A percentile compares a stretch with the other conserved stretches of the same genome.
Conservation (phyloP, 2,329 filamentous ascomycete genomes). For the Graphilbum sp. region DNA sequence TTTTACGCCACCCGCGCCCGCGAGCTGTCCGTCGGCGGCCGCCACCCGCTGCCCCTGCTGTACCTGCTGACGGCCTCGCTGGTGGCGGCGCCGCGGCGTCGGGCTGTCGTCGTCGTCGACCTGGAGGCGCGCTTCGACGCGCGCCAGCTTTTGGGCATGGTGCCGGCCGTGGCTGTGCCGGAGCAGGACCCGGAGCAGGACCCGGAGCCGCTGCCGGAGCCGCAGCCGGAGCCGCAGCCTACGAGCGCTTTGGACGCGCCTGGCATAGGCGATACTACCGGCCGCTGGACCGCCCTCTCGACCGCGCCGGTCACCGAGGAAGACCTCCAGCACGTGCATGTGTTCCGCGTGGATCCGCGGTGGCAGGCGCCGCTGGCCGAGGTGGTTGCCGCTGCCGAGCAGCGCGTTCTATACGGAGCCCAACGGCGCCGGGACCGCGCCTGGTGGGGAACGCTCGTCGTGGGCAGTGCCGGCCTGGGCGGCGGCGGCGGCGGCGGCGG, state of each 20-base stretch:
- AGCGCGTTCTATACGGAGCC: constrained; percentile 33
- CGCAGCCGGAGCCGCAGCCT: not conserved
- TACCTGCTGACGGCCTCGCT: constrained; percentile 38
- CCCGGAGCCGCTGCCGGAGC: not conserved
- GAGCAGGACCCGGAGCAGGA: too few species aligned
- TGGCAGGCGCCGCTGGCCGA: constrained; percentile 10
- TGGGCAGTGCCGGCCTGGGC: constrained; percentile 21
- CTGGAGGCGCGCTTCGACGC: constrained; percentile 37
- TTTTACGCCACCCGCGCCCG: constrained; percentile 30
- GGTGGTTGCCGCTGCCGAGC: constrained; percentile 23
- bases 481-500: constrained; percentile 11
- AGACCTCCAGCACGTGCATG: constrained; percentile 33
- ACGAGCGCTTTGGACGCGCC: too few species aligned
- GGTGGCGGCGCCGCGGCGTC: constrained; percentile 27
- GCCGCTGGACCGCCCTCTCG: not conserved
- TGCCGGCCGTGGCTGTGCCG: constrained; percentile 2
- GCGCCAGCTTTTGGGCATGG: constrained; percentile 22
- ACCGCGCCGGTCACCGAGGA: constrained; percentile 7
- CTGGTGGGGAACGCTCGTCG: constrained; percentile 42
- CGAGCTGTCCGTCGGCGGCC: constrained; percentile 33
- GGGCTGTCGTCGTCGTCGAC: constrained; percentile 38
- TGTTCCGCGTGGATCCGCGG: constrained; percentile 24
- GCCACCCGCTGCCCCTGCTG: constrained; percentile 32
- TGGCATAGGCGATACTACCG: constrained; percentile 18
- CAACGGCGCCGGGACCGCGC: constrained; percentile 27